Evolutionary conservation across 2,329 filamentous ascomycete species (phyloP).

Genomic region (Epichloe typhina): DNA sequence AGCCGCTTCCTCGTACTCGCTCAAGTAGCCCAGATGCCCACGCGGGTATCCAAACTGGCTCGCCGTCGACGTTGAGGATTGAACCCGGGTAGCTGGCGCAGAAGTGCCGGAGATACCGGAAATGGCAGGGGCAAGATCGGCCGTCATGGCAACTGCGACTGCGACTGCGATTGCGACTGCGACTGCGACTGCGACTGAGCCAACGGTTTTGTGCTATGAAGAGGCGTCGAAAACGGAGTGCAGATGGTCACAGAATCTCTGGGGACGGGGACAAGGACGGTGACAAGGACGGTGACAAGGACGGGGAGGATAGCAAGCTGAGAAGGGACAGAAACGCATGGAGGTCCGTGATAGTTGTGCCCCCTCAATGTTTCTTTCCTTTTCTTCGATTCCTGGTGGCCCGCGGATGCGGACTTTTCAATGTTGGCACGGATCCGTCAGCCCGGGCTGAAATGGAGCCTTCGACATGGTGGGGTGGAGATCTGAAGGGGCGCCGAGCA

Average conservation of each 20-base stretch:
- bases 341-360: too few species aligned
- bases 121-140: slow-evolving; percentile 10
- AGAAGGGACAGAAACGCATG: background rate
- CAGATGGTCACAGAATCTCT: background rate
- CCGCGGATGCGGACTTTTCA: background rate
- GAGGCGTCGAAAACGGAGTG: background rate
- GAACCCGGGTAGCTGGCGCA: slow-evolving; percentile 14
- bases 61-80: slow-evolving; percentile 16
- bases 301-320: background rate
- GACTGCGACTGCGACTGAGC: background rate
- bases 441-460: background rate
- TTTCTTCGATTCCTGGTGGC: background rate
- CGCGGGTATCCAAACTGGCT: slow-evolving; percentile 46
- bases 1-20: slow-evolving; percentile 49
- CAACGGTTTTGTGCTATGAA: background rate
- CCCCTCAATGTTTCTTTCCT: too few species aligned
- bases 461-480: slow-evolving; percentile 1
- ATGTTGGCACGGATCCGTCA: background rate
- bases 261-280: background rate
- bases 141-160: slow-evolving; percentile 11
- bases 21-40: slow-evolving; percentile 74
- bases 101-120: slow-evolving; percentile 6
- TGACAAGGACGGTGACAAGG: background rate
- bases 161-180: too few species aligned
- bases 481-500: background rate